Percentiles rank a stretch among this genome's conserved stretches.
These are phyloP conservation scores for Trapa bicornis DNA, from an alignment of 345 rosid species.

Conservation along the genomic window DNA sequence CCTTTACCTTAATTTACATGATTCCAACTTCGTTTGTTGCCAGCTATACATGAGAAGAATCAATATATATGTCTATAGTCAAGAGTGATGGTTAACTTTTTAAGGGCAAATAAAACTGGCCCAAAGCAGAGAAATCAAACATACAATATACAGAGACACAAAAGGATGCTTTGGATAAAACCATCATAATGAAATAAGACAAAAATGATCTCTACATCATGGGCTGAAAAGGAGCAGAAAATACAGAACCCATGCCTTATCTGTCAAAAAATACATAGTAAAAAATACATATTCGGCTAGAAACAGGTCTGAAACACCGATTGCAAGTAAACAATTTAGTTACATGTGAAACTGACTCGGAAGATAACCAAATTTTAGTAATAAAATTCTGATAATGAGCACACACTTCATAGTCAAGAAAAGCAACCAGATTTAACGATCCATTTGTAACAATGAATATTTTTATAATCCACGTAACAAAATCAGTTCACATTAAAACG, in stretches of 20 bases:
- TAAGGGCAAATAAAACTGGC: neutral
- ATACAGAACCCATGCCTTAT: neutral
- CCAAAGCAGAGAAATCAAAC: neutral
- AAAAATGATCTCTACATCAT: neutral
- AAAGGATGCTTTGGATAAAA: neutral
- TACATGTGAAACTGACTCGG: neutral
- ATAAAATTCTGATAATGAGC: neutral
- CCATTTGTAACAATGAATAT: neutral
- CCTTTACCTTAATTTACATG: neutral
- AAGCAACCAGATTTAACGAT: neutral
- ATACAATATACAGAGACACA: neutral
- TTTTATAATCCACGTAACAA: neutral
- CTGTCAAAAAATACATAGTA: too few species aligned
- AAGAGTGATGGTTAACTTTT: neutral
- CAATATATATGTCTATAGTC: neutral
- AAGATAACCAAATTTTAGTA: neutral
- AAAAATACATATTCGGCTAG: neutral
- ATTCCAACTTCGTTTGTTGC: neutral
- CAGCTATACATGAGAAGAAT: neutral
- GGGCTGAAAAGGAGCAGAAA: neutral
- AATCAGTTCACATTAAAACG: neutral
- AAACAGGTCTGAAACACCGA: neutral
- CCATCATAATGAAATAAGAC: neutral
- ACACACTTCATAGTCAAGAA: neutral
- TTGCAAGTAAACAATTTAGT: neutral